Evolutionary conservation across 371 early-diverging fungal species (phyloP), one percentile per base, ranked within the genome.

Genomic region (Fennellomyces sp.): DNA sequence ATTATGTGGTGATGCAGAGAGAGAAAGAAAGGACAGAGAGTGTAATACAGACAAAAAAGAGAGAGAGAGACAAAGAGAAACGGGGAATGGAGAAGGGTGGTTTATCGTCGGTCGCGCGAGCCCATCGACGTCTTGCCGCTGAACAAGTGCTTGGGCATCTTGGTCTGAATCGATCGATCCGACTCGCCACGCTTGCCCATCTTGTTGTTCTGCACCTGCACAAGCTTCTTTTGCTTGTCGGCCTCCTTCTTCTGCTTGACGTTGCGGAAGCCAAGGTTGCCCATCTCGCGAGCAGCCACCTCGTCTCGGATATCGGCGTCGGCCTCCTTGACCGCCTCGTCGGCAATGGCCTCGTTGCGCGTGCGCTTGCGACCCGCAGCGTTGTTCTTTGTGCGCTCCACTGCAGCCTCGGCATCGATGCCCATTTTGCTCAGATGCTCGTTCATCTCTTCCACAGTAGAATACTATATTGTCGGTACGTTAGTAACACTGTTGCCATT

Each of bases 131-230:
- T 85, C 85, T 98, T 98, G 69, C 97, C 95, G 38, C 94, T 78
- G 74, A 96, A 97, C 84, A 99, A 83, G 73, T 99, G 98, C 86
- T 97, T 97, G 58, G 99, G 99, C 91, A 88, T 91, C 86, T 95
- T 96, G 61, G 85, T 86, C 54, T 74, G 72, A 52, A 98, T 94
- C 21, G 72, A 77, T 68, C 99, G 88, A 72, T 99, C 99, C 27
- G 95, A 80, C 76, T 99, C 99, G 66, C 97, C 97, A 35, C 87
- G 84, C 69, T 91, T 92, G 61, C 95, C 98, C 59, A 85, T 69
- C 66, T 87, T 78, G 74, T 91, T 91, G 69, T 84, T 70, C 42
- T 75, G 80, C 57, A 90, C 86, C 69, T 94, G 92, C 27, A 84
- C 77, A 45, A 85, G 63, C 54, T 85, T 80, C 78, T 86, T 85